Conservation (phyloP, 108 stramenopile genomes). For the Cyclotella distinguenda region DNA sequence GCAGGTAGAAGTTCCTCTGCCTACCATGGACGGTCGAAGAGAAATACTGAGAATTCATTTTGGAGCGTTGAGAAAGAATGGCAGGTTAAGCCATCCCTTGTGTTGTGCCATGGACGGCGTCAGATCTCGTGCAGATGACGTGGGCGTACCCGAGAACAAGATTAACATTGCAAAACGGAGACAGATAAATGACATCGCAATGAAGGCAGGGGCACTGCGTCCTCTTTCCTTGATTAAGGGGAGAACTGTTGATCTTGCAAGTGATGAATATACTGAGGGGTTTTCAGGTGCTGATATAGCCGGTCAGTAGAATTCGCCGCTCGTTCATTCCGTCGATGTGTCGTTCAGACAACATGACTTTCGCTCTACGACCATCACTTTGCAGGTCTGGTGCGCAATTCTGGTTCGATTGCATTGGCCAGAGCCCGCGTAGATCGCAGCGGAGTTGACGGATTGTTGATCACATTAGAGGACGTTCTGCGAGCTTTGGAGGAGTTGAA, state of each 20-base stretch:
- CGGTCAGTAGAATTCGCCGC: not conserved
- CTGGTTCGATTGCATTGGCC: constrained; percentile 78
- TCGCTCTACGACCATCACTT: not conserved
- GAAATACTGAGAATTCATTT: constrained; percentile 60
- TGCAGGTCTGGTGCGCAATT: constrained; percentile 85
- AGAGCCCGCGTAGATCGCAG: constrained; percentile 60
- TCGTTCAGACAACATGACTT: not conserved
- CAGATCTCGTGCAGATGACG: not conserved
- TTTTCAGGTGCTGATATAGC: constrained; percentile 89
- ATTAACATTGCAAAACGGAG: constrained; percentile 4
- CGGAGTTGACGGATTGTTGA: constrained; percentile 65
- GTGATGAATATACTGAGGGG: constrained; percentile 57
- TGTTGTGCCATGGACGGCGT: constrained; percentile 80
- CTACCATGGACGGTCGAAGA: constrained; percentile 32
- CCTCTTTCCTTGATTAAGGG: not conserved
- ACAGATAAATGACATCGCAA: constrained; percentile 1
- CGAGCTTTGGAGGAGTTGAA: constrained; percentile 69
- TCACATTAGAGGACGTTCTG: constrained; percentile 80
- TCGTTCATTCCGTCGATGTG: not conserved
- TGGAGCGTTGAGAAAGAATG: constrained; percentile 56
- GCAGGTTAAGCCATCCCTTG: constrained; percentile 65
- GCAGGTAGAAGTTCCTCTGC: constrained; percentile 78
- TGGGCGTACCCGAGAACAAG: not conserved
- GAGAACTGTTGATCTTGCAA: constrained; percentile 59
- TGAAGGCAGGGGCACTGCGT: constrained; percentile 8